phyloP scores from a whole-genome alignment of 2,329 filamentous ascomycete genomes.

The Blastomyces percursus region DNA sequence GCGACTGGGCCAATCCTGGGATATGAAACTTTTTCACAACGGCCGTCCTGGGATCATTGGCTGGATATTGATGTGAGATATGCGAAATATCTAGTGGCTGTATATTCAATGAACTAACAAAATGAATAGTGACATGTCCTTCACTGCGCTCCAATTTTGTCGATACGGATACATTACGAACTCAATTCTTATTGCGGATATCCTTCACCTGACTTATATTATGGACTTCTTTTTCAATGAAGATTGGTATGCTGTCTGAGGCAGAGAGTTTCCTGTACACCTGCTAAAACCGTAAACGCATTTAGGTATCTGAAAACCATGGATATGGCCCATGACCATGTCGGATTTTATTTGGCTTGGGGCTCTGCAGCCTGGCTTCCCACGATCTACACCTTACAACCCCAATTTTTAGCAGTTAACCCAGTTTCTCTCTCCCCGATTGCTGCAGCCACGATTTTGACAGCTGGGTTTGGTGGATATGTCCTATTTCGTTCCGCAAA shows the following conservation, averaged over 20 bases:
- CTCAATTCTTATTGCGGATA: conserved; percentile 34
- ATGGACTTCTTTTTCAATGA: conserved; percentile 43
- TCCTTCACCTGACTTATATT: conserved; percentile 38
- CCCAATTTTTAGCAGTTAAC: conserved; percentile 38
- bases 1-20: conserved; percentile 33
- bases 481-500: conserved; percentile 38
- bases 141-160: conserved; percentile 34
- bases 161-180: conserved; percentile 32
- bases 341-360: conserved; percentile 37
- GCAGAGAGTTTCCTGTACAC: background rate
- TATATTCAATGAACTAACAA: background rate
- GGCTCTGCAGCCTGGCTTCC: conserved; percentile 39
- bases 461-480: conserved; percentile 32
- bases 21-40: conserved; percentile 41
- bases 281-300: background rate
- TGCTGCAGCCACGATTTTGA: conserved; percentile 20
- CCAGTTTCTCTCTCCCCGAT: conserved; percentile 25
- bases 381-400: conserved; percentile 39
- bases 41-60: conserved; percentile 39
- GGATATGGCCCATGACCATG: conserved; percentile 36
- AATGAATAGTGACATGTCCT: conserved; percentile 27
- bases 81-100: background rate
- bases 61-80: conserved; percentile 37
- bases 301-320: conserved; percentile 34
- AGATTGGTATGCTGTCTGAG: conserved; percentile 27